Evolutionary conservation across 768 basidiomycete genomes (phyloP), one percentile per base, ranked within the genome.

Genomic region (Sarcomyxa edulis): DNA sequence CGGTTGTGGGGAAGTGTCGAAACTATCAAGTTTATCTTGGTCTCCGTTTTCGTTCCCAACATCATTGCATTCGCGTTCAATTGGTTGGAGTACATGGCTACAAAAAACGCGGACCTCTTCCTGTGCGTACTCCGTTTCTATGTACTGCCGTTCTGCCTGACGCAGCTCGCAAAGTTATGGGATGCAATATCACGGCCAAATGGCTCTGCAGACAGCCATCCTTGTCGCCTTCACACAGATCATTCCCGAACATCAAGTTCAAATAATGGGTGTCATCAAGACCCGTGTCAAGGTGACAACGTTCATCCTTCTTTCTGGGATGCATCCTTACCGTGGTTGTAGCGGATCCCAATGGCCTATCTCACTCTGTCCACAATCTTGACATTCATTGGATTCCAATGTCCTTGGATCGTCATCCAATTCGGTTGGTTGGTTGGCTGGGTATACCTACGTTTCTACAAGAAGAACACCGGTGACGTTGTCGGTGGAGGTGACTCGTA

Each of bases 351-450:
- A n/a, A 96, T 97, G 83, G 78, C 82, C 23, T 92, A 97, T 61
- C 73, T 98, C 43, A 84, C 88, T 2, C 61, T 97, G 40, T 97
- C 94, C 7, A 91, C 86, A 43, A 73, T 96, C 19, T 69, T 91
- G 64, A 84, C 81, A 46, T 48, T 95, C 33, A 42, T 92, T 31
- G 92, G 91, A 15, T 83, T 83, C 64, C 92, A 92, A 56, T 84
- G 80, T 41, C 92, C 91, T 11, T 95, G 80, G 69, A 90, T 94
- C 35, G 65, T 93, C 53, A 93, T 98, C 47, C 96, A 99, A 55
- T 99, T 97, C 58, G 96, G 95, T n/a, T 99, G 95, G 92, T 84
- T 96, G 40, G 87, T 93, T 6, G 76, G 86, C 22, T 99, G 92
- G 87, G 72, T 89, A 38, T 99, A 96, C 63, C 76, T 99, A 23